Evolutionary conservation across 169 alveolate genomes (phyloP).

Genomic region (Cryptosporidium ryanae): DNA sequence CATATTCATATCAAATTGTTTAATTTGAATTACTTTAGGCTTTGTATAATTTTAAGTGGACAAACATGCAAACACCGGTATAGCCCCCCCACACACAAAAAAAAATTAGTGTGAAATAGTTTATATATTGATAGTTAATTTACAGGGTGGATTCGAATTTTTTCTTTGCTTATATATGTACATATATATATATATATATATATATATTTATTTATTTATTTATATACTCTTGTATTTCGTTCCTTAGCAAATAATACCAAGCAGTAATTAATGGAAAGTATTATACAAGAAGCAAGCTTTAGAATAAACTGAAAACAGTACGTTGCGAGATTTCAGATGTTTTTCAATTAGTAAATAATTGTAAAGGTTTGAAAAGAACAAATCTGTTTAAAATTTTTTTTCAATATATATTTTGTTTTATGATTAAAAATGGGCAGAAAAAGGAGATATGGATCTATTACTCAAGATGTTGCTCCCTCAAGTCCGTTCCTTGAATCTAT

Average conservation of each 20-base stretch:
- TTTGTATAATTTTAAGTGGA: conserved; percentile 47
- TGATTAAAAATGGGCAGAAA: conserved; percentile 50
- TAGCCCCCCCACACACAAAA: conserved; percentile 45
- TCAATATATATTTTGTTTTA: too few relatives aligned
- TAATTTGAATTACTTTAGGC: too few relatives aligned
- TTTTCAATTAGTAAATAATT: too few relatives aligned
- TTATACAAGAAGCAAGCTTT: too few relatives aligned
- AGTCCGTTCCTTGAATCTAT: conserved; percentile 53
- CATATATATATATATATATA: too few relatives aligned
- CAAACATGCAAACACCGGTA: conserved; percentile 75
- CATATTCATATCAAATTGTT: too few relatives aligned
- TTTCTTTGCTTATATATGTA: not conserved
- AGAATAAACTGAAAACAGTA: not conserved
- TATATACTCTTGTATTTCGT: too few relatives aligned
- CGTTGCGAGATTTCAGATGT: not conserved
- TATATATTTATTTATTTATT: too few relatives aligned
- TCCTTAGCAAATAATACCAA: too few relatives aligned
- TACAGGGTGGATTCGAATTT: not conserved
- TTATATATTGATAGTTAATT: conserved; percentile 17
- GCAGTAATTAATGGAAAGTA: too few relatives aligned
- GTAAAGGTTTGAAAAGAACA: too few relatives aligned
- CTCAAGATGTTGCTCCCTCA: not conserved
- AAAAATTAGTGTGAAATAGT: conserved; percentile 22
- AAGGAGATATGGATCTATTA: conserved; percentile 55
- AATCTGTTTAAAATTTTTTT: too few relatives aligned